phyloP scores from a whole-genome alignment of 352 stramenopile genomes.

The Pythium pyrilobum region DNA sequence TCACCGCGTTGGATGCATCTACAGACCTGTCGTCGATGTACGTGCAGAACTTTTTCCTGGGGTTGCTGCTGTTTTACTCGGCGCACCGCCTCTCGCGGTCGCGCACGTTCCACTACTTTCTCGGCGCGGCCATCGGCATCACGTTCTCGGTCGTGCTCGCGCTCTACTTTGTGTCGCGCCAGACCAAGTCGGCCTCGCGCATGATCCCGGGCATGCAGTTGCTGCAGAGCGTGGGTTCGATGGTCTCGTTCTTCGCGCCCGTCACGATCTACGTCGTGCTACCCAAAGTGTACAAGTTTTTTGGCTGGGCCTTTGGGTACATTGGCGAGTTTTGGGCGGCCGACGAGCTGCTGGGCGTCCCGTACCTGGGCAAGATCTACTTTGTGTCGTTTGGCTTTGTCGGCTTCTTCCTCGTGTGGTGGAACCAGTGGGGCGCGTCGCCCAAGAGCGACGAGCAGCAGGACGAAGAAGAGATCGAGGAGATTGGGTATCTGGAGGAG shows the following conservation, averaged over 20 bases:
- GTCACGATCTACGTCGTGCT: slow-evolving; percentile 76
- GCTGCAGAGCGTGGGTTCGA: slow-evolving; percentile 56
- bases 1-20: not conserved
- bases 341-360: slow-evolving; percentile 67
- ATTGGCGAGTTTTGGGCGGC: slow-evolving; percentile 59
- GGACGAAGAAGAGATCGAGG: slow-evolving; percentile 58
- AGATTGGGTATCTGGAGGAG: slow-evolving; percentile 63
- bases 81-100: slow-evolving; percentile 59
- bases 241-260: slow-evolving; percentile 67
- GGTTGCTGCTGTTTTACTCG: slow-evolving; percentile 64
- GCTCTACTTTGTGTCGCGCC: slow-evolving; percentile 75
- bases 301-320: slow-evolving; percentile 55
- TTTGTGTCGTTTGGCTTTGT: slow-evolving; percentile 75
- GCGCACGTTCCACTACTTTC: slow-evolving; percentile 72
- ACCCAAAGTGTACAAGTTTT: slow-evolving; percentile 61
- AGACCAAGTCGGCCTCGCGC: slow-evolving; percentile 60
- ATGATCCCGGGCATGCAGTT: slow-evolving; percentile 69
- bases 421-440: slow-evolving; percentile 78
- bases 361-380: slow-evolving; percentile 84
- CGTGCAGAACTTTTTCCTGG: slow-evolving; percentile 70
- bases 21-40: slow-evolving; percentile 64
- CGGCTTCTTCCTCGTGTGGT: slow-evolving; percentile 73
- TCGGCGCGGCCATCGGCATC: slow-evolving; percentile 61
- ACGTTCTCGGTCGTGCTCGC: slow-evolving; percentile 74
- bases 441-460: slow-evolving; percentile 40